Conservation (phyloP, 139 green algal species). For the Tetratostichococcus sp. region DNA sequence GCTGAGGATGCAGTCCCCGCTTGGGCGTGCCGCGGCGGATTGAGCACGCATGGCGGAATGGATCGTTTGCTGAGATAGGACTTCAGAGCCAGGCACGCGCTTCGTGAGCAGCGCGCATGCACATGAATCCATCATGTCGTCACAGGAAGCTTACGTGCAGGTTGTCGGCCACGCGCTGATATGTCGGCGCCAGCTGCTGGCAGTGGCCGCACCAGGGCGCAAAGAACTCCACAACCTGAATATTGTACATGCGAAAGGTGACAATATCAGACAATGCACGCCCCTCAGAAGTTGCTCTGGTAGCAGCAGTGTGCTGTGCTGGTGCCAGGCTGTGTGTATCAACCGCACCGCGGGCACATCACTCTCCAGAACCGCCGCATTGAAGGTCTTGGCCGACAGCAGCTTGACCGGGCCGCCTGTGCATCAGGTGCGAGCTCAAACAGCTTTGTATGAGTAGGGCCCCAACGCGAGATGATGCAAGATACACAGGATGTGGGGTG, state of each 20-base stretch:
- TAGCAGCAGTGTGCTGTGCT: no score
- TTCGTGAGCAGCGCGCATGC: no score
- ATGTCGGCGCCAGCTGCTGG: constrained; percentile 25
- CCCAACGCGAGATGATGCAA: no score
- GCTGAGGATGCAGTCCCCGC: neutral
- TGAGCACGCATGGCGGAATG: no score
- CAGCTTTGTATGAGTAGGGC: neutral
- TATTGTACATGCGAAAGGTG: no score
- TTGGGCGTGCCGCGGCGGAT: neutral
- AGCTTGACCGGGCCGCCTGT: neutral
- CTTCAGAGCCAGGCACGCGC: no score
- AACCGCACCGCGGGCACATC: neutral
- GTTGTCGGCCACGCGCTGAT: constrained; percentile 30
- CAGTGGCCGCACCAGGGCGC: constrained; percentile 37
- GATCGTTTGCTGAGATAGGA: no score
- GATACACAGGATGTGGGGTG: no score
- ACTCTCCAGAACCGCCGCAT: neutral
- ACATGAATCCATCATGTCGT: no score
- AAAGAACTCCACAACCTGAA: constrained; percentile 14
- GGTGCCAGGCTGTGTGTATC: no score
- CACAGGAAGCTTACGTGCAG: constrained; percentile 30
- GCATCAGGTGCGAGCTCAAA: no score
- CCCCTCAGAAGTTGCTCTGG: no score
- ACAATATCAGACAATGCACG: neutral
- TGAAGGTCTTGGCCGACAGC: constrained; percentile 10